Conservation (phyloP, 768 basidiomycete species). For the Strobilomyces echinocephalus region DNA sequence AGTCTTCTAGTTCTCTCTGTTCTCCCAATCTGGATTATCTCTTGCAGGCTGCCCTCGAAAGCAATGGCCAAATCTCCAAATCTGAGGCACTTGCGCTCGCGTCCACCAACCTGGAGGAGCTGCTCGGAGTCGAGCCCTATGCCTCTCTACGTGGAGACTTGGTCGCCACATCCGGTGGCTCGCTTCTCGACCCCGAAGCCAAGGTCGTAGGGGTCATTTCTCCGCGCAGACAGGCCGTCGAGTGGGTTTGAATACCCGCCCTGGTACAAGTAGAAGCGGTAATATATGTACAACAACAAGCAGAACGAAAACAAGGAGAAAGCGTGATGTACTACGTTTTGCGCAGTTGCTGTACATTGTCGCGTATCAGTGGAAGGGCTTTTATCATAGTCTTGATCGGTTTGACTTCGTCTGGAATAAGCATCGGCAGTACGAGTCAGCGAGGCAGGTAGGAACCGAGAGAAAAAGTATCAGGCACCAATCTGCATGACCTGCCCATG, state of each 20-base stretch:
- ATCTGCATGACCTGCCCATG: conserved; percentile 63
- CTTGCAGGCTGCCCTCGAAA: conserved; percentile 38
- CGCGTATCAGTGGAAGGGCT: conserved; percentile 59
- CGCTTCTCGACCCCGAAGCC: conserved; percentile 42
- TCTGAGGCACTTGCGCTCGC: conserved; percentile 48
- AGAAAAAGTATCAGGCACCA: conserved; percentile 40
- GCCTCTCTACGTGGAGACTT: conserved; percentile 40
- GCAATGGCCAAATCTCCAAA: conserved; percentile 37
- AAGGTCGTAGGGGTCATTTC: conserved; percentile 55
- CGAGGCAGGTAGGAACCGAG: neutral
- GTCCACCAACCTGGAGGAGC: conserved; percentile 49
- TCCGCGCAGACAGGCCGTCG: conserved; percentile 42
- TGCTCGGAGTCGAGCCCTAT: conserved; percentile 28
- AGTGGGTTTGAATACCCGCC: conserved; percentile 37
- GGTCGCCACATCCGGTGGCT: conserved; percentile 54
- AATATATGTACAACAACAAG: conserved; percentile 11
- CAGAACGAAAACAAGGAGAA: neutral
- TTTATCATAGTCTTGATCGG: conserved; percentile 70
- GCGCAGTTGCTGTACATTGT: conserved; percentile 42
- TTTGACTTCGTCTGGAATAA: conserved; percentile 54
- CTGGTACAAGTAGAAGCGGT: neutral
- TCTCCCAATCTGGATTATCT: neutral
- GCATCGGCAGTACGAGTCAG: neutral
- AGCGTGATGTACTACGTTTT: conserved; percentile 8
- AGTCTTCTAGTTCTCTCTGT: conserved; percentile 30